Evolutionary conservation across 257 asterid genomes (phyloP), one percentile per base, ranked within the genome.

Genomic region (Solanum clarkiae): DNA sequence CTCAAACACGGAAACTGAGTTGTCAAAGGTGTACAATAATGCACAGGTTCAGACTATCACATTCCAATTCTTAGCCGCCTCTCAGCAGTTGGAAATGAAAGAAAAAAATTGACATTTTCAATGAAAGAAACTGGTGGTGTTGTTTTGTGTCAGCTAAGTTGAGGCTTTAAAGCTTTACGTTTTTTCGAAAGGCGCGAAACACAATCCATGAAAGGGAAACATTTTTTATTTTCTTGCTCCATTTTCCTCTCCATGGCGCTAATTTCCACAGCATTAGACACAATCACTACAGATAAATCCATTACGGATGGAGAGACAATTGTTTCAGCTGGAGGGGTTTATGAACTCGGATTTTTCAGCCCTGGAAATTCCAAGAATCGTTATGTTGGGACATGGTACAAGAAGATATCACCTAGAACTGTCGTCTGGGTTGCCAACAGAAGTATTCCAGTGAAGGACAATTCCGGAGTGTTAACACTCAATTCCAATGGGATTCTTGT

Each of bases 351-450:
- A 8, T 84, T 84, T 59, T 72, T 84, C 47, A 56, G 82, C 9
- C 71, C 59, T 84, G 86, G 86, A 72, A 36, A 24, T 54, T 56
- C 53, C 12, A 84, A 26, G 55, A 72, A 60, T 60, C 68, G n/a
- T 4, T 84, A 55, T 45, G 22, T 84, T 42, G 83, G 83, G 7
- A 72, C 72, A 55, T 84, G 86, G 83, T 84, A 57, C 53, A 84
- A 59, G 45, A 59, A 32, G 22, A 26, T 32, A 45, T 44, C 71
- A 32, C 15, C 53, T 55, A 40, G 4, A 70, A 62, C 54, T 4
- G 84, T 81, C 3, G 86, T 84, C 0, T 87, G 89, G 89, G 86
- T 87, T 17, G 89, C 89, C 45, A 87, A 85, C 55, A 85, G 63
- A 47, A 26, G 59, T 11, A 9, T 47, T 2, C 87, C 90, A 9